Conservation (phyloP, 2,329 filamentous ascomycete species). For the Colletotrichum cereale region DNA sequence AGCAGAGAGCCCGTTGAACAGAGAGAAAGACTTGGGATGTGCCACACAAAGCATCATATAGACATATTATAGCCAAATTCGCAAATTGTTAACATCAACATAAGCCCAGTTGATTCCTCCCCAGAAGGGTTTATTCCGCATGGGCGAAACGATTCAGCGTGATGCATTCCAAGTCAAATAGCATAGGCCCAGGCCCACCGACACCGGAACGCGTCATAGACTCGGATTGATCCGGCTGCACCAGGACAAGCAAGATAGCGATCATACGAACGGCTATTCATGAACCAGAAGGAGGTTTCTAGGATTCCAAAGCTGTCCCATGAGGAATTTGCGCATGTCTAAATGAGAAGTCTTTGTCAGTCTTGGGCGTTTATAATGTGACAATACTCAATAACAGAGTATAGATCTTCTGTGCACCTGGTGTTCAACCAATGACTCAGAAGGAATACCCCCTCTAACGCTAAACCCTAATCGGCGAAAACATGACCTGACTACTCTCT, state of each 20-base stretch:
- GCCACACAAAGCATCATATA: neutral
- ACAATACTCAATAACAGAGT: neutral
- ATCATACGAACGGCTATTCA: neutral
- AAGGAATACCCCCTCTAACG: neutral
- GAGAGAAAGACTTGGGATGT: neutral
- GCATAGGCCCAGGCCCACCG: neutral
- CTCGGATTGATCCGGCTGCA: neutral
- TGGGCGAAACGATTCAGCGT: no score
- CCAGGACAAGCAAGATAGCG: neutral
- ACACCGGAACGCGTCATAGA: neutral
- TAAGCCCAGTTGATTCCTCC: neutral
- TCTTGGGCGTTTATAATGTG: neutral
- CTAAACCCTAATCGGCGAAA: conserved; percentile 16
- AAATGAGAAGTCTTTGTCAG: neutral
- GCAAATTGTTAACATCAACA: neutral
- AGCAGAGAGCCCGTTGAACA: neutral
- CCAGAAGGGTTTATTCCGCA: neutral
- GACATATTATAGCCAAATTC: neutral
- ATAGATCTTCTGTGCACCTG: neutral
- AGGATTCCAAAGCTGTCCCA: neutral
- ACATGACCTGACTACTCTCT: neutral
- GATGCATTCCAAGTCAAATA: neutral
- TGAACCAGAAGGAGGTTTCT: neutral
- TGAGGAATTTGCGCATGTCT: no score
- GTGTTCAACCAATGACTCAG: conserved; percentile 8